phyloP scores from a whole-genome alignment of 1,284 basidiomycete genomes.

The Ustilago lituana region DNA sequence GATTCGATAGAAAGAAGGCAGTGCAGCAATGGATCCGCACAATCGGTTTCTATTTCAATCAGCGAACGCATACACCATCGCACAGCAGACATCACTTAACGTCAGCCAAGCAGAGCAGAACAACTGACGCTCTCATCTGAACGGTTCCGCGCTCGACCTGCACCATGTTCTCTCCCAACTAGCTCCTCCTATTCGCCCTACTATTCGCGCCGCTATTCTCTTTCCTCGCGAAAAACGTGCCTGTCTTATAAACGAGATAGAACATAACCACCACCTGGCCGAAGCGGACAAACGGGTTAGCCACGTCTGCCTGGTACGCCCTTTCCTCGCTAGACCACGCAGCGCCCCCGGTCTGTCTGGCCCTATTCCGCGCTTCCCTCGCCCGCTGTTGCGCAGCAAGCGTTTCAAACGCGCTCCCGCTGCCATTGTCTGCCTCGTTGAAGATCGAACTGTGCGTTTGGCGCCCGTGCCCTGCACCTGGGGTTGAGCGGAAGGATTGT shows the following conservation, averaged over 20 bases:
- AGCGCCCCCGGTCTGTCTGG: constrained; percentile 8
- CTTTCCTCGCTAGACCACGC: constrained; percentile 19
- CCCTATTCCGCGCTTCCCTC: constrained; percentile 34
- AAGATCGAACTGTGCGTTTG: constrained; percentile 18
- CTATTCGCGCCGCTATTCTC: too few relatives aligned
- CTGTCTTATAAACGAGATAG: constrained; percentile 45
- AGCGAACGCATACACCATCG: too few relatives aligned
- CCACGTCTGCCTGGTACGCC: constrained; percentile 38
- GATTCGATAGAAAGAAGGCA: too few relatives aligned
- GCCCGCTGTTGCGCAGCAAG: constrained; percentile 32
- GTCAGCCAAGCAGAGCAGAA: too few relatives aligned
- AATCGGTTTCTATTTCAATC: too few relatives aligned
- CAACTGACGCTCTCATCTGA: too few relatives aligned
- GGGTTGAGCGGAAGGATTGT: neutral
- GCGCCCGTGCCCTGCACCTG: constrained; percentile 1
- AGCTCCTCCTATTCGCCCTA: neutral
- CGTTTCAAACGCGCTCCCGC: constrained; percentile 31
- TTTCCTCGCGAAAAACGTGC: constrained; percentile 35
- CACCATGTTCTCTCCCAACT: neutral
- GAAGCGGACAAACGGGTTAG: constrained; percentile 52
- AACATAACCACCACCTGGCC: constrained; percentile 55
- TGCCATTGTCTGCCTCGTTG: neutral
- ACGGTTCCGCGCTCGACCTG: too few relatives aligned
- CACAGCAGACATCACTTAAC: too few relatives aligned
- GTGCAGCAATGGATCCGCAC: too few relatives aligned